These are phyloP conservation scores for Aureobasidium mangrovei DNA, from an alignment of 2,329 filamentous ascomycete species.

Conservation along the genomic window DNA sequence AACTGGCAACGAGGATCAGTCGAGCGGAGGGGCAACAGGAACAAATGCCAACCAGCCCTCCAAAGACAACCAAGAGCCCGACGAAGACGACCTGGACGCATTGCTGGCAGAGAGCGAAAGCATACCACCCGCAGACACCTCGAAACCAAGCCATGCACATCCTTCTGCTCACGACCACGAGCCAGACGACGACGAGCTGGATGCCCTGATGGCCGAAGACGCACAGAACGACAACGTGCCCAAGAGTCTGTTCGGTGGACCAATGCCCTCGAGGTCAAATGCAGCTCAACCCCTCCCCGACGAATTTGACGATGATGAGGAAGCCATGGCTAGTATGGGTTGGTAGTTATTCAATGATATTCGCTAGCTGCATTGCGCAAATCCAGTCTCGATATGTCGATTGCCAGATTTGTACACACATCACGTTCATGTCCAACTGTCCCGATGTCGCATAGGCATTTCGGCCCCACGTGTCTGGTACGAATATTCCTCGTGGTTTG, in stretches of 20 bases:
- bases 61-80: conserved; percentile 34
- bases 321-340: conserved; percentile 48
- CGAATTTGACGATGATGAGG: conserved; percentile 55
- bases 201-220: conserved; percentile 44
- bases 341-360: conserved; percentile 8
- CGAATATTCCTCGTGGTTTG: no score
- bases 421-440: no score
- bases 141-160: neutral
- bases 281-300: conserved; percentile 18
- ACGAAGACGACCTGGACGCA: conserved; percentile 46
- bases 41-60: neutral
- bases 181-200: conserved; percentile 46
- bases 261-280: neutral
- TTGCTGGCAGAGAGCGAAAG: conserved; percentile 38
- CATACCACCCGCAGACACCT: neutral
- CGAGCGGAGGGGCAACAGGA: neutral
- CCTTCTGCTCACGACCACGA: neutral
- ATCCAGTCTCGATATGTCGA: no score
- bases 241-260: conserved; percentile 15
- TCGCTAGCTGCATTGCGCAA: no score
- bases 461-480: no score
- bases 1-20: neutral
- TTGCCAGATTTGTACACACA: no score
- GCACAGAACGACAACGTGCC: conserved; percentile 11
- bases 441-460: no score